Conservation (phyloP, 306 rosid species). For the Myrica gale region DNA sequence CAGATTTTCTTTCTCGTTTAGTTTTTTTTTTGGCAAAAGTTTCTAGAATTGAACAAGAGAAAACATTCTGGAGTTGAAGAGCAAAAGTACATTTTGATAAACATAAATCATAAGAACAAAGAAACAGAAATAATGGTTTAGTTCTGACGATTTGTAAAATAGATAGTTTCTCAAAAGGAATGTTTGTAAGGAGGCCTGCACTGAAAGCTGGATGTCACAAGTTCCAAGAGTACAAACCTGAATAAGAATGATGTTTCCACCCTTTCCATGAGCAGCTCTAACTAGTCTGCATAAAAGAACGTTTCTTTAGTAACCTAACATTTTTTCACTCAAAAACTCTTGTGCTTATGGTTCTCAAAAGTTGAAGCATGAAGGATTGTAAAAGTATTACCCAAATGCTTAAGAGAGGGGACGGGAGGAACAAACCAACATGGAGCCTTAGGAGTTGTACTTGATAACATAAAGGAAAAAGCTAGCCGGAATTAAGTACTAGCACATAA, state of each 20-base stretch:
- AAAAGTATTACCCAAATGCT: slow-evolving; percentile 27
- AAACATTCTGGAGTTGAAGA: background rate
- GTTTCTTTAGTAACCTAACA: background rate
- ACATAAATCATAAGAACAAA: background rate
- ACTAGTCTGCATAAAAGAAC: slow-evolving; percentile 58
- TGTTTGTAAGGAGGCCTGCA: background rate
- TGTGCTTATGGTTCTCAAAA: background rate
- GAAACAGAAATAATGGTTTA: background rate
- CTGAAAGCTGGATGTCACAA: background rate
- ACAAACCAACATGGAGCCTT: background rate
- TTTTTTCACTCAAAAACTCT: background rate
- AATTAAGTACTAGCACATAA: background rate
- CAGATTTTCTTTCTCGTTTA: background rate
- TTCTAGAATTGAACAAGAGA: background rate
- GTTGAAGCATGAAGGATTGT: background rate
- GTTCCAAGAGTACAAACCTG: slow-evolving; percentile 56
- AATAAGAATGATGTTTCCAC: slow-evolving; percentile 83
- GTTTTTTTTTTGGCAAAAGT: background rate
- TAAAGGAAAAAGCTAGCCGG: background rate
- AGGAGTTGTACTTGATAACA: background rate
- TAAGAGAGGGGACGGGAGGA: background rate
- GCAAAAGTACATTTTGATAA: background rate
- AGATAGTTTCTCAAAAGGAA: background rate
- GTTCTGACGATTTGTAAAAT: background rate
- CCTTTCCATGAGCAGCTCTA: slow-evolving; percentile 78